Evolutionary conservation across 371 early-diverging fungal species (phyloP).

Genomic region (Saksenaea oblongispora): DNA sequence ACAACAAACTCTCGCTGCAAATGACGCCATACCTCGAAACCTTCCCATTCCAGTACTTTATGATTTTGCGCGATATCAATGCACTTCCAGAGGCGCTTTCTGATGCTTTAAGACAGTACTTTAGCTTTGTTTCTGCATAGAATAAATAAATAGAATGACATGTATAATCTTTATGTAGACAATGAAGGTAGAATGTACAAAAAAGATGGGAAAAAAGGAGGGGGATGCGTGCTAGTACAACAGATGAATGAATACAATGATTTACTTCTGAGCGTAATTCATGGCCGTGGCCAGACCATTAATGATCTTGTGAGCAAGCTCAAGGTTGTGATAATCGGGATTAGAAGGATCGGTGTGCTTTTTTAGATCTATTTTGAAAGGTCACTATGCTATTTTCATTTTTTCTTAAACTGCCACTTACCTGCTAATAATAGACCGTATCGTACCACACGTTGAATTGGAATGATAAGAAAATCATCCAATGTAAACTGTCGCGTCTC

Average conservation of each 20-base stretch:
- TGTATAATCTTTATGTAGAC: background rate
- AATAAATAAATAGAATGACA: background rate
- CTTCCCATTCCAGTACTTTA: conserved; percentile 97
- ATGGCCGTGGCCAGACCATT: conserved; percentile 39
- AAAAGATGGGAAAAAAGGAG: background rate
- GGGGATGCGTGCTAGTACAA: background rate
- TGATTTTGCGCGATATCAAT: conserved; percentile 88
- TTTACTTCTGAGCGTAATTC: conserved; percentile 43
- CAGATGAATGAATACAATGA: conserved; percentile 21
- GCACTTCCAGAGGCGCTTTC: conserved; percentile 87
- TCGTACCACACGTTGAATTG: conserved; percentile 43
- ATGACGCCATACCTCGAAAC: conserved; percentile 93
- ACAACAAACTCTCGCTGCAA: conserved; percentile 69
- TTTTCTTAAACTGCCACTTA: conserved; percentile 4
- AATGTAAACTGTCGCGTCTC: conserved; percentile 41
- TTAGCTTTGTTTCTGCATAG: conserved; percentile 63
- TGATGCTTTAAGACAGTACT: conserved; percentile 95
- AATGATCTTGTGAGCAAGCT: conserved; percentile 31
- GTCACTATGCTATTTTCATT: background rate
- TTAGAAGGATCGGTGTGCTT: conserved; percentile 41
- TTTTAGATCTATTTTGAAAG: conserved; percentile 33
- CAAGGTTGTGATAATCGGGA: conserved; percentile 39
- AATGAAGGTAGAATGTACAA: conserved; percentile 7
- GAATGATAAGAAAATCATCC: conserved; percentile 41
- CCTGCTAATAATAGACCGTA: conserved; percentile 39